Evolutionary conservation across 1,139 yeast species (phyloP), one percentile per base, ranked within the genome.

Genomic region (Sugiyamaella sp.): DNA sequence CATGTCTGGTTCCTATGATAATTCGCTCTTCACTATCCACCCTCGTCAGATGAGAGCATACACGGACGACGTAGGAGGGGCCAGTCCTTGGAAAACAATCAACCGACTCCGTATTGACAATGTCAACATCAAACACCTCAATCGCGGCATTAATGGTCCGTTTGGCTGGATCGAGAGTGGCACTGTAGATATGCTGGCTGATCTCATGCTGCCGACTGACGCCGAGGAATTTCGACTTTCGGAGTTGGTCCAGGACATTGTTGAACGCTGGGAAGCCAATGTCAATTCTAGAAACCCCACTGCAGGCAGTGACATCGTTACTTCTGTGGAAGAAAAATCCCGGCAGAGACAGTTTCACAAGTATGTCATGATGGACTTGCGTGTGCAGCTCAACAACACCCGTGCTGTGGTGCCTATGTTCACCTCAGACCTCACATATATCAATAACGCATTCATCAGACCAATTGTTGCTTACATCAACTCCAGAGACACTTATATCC

Each of bases 401-500:
- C 80, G 90, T 51, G 98, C 99, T 0, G 80, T 81, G 25, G 89
- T 95, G 0, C 99, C 99, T 1, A 76, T 91, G 60, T 88, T 89
- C 67, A 81, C 95, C 0, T 81, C 85, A 16, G 97, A 90, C 57
- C 74, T 93, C 57, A 86, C 95, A 17, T 91, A 91, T 64, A 82
- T 90, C 62, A 93, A 93, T 71, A 88, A 86, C 67, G 98, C 99
- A 0, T 76, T 93, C 52, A 86, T 93, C 52, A 76, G 97, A 59
- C 99, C 99, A 0, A 91, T 93, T 67, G 97, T 93, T 25, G 98
- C 95, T 0, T 93, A 91, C 70, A 91, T 93, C 67, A 93, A 93
- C 69, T 86, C 95, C 33, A 81, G 87, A 58, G 86, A 88, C 65
- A 89, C 98, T 0, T 87, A 86, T 63, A 91, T 93, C 59, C 97